Evolutionary conservation across 257 asterid species (phyloP).

Genomic region (Ehretia macrophylla): DNA sequence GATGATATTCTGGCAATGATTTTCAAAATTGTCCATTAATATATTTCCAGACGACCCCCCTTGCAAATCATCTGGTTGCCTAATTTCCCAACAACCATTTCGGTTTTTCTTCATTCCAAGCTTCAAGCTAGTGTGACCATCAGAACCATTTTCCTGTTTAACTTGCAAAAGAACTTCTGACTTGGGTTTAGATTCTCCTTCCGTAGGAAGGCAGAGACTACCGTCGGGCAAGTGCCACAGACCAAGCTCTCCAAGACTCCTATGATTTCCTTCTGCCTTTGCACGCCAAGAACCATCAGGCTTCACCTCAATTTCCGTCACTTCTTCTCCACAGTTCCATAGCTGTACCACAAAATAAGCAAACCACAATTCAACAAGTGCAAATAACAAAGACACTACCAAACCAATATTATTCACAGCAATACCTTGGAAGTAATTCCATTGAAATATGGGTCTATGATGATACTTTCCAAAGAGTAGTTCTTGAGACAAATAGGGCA

Average conservation of each 20-base stretch:
- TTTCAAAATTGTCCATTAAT: slow-evolving; percentile 37
- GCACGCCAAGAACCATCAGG: slow-evolving; percentile 99
- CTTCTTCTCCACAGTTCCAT: slow-evolving; percentile 71
- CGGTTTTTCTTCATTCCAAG: slow-evolving; percentile 63
- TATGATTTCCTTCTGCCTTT: slow-evolving; percentile 70
- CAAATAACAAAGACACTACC: slow-evolving; percentile 2
- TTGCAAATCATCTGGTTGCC: slow-evolving; percentile 47
- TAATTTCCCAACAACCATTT: slow-evolving; percentile 77
- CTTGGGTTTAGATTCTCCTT: slow-evolving; percentile 63
- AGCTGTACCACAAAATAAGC: slow-evolving; percentile 37
- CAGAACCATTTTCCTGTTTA: slow-evolving; percentile 77
- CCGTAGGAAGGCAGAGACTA: slow-evolving; percentile 37
- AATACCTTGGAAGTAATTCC: slow-evolving; percentile 75
- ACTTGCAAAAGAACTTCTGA: slow-evolving; percentile 46
- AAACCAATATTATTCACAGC: slow-evolving; percentile 3
- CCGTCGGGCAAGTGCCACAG: slow-evolving; percentile 96
- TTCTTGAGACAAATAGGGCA: slow-evolving; percentile 96
- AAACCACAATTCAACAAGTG: slow-evolving; percentile 9
- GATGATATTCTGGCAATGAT: slow-evolving; percentile 46
- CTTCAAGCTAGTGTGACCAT: slow-evolving; percentile 62
- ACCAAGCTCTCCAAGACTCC: slow-evolving; percentile 75
- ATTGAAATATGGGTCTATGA: slow-evolving; percentile 90
- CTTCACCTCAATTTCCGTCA: slow-evolving; percentile 88
- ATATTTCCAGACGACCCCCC: slow-evolving; percentile 43
- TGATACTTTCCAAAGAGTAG: slow-evolving; percentile 75